Evolutionary conservation across 495 filamentous ascomycete species (phyloP), one percentile per base, ranked within the genome.

Genomic region (Tuber borchii): DNA sequence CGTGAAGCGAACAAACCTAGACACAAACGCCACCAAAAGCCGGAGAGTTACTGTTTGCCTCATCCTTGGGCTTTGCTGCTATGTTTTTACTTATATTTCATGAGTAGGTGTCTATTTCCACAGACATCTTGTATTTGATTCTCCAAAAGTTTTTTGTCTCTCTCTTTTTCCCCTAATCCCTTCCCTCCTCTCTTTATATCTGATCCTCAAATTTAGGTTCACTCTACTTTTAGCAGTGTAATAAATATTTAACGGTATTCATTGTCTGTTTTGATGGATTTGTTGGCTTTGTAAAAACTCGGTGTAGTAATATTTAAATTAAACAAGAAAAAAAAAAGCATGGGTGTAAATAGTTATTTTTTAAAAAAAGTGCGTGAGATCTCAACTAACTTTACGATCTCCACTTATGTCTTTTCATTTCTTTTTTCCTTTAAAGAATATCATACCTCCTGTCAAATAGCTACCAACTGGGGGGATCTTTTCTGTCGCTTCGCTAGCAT

Each of bases 171-270:
- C 14, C n/a, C n/a, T n/a, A 0, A 31, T 5, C n/a, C 51, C 51
- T 61, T 31, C 51, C 26, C 56, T n/a, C 56, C 26, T 34, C 56
- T 65, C 26, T 65, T 12, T 65, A 65, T 34, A 65, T 65, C 26
- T 65, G 56, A 65, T n/a, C 26, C 31, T 65, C 56, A 10, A 65
- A 65, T 65, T 65, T 65, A 65, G 56, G 26, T 34, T 34, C 26
- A 65, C 56, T 65, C 56, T 65, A 65, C 56, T 65, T 65, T 34
- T 65, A 31, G 56, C 56, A 65, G 56, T 65, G 56, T 65, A 65
- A 31, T 65, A 17, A 56, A 34, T 14, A 65, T 65, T 17, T 65
- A 65, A 31, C 31, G 56, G 56, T 31, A 31, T 16, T 34, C 26
- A 65, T 65, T 65, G 26, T 65, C 17, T 26, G 14, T 34, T 65